Percentiles rank a stretch among this genome's conserved stretches.
phyloP scores from a whole-genome alignment of 2,329 filamentous ascomycete genomes.

The Shiraia bambusicola region DNA sequence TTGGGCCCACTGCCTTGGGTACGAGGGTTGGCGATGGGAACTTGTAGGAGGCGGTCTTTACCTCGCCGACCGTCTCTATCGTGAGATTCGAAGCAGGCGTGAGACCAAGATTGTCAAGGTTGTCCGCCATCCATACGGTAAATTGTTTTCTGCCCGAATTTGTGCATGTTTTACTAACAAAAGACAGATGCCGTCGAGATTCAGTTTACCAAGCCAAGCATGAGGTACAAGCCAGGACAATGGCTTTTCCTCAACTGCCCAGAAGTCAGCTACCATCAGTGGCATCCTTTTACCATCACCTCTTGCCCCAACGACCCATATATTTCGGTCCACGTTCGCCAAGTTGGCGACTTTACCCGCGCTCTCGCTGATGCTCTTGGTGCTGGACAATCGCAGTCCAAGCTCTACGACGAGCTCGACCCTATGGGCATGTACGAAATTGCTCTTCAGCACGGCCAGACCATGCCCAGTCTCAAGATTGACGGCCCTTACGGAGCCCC shows the following conservation, averaged over 20 bases:
- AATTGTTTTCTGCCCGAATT: conserved; percentile 34
- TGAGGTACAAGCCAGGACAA: conserved; percentile 97
- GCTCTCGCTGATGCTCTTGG: conserved; percentile 95
- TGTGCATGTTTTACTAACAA: conserved; percentile 27
- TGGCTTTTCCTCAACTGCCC: conserved; percentile 97
- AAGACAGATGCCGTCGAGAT: conserved; percentile 84
- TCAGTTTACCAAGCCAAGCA: conserved; percentile 92
- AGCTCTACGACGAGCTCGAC: conserved; percentile 87
- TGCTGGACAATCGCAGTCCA: conserved; percentile 81
- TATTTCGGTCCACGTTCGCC: conserved; percentile 89
- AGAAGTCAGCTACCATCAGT: conserved; percentile 83
- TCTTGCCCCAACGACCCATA: conserved; percentile 96
- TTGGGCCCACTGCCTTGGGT: conserved; percentile 93
- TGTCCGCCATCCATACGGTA: conserved; percentile 91
- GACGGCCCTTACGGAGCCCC: conserved; percentile 96
- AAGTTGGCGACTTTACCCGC: conserved; percentile 94
- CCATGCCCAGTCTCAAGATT: conserved; percentile 86
- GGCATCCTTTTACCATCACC: conserved; percentile 99
- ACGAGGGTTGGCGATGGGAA: conserved; percentile 97
- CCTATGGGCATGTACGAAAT: conserved; percentile 98
- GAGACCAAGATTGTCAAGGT: conserved; percentile 90
- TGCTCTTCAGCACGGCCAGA: conserved; percentile 86
- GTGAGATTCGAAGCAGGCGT: conserved; percentile 81
- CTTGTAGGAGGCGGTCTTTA: conserved; percentile 83
- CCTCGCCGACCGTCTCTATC: conserved; percentile 82